A percentile compares a stretch with the other conserved stretches of the same genome.
These are phyloP conservation scores for Dothistroma septosporum DNA, from an alignment of 2,329 filamentous ascomycete species.

Conservation along the genomic window DNA sequence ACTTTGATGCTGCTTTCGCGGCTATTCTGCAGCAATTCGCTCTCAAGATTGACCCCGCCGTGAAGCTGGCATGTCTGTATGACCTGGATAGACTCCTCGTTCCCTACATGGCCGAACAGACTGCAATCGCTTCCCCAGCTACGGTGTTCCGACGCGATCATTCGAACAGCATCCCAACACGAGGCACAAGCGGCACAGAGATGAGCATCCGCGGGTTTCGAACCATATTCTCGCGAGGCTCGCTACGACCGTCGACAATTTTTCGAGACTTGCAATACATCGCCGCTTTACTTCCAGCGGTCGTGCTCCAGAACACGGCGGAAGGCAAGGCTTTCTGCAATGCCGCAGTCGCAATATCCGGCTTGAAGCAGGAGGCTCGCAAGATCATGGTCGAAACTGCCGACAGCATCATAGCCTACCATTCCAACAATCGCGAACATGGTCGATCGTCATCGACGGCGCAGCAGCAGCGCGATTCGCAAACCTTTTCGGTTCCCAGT, in stretches of 20 bases:
- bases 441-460: constrained; percentile 31
- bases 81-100: constrained; percentile 69
- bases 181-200: constrained; percentile 7
- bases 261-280: constrained; percentile 53
- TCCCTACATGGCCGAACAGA: constrained; percentile 22
- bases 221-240: constrained; percentile 42
- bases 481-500: constrained; percentile 29
- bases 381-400: constrained; percentile 76
- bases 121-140: background rate
- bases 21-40: constrained; percentile 80
- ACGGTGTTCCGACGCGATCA: constrained; percentile 1
- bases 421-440: constrained; percentile 58
- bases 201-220: constrained; percentile 26
- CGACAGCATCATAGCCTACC: constrained; percentile 63
- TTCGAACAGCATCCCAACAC: background rate
- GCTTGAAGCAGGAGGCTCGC: constrained; percentile 82
- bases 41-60: constrained; percentile 80
- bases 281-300: constrained; percentile 56
- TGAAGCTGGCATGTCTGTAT: constrained; percentile 76
- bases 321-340: constrained; percentile 82
- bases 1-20: constrained; percentile 72
- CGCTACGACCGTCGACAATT: constrained; percentile 45
- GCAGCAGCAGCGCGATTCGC: constrained; percentile 33
- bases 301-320: constrained; percentile 53
- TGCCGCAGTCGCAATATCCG: constrained; percentile 79